Evolutionary conservation across 2,329 filamentous ascomycete genomes (phyloP).

Genomic region (Orbilia brochopaga): DNA sequence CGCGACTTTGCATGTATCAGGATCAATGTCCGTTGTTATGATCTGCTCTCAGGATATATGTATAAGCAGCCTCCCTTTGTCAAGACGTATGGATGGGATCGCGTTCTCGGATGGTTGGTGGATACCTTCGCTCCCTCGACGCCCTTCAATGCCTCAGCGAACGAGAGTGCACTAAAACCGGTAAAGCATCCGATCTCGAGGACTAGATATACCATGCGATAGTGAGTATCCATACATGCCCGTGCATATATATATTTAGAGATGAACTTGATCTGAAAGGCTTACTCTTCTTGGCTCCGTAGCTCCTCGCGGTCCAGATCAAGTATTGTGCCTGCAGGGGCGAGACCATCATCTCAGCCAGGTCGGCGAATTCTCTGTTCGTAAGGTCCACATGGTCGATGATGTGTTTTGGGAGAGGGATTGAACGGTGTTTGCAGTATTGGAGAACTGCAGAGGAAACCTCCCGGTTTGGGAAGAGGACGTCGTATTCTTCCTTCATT

Average conservation of each 20-base stretch:
- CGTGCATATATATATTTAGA: too few relatives aligned
- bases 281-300: constrained; percentile 49
- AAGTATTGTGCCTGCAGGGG: constrained; percentile 53
- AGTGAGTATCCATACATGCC: too few relatives aligned
- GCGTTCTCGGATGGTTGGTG: too few relatives aligned
- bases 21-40: constrained; percentile 50
- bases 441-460: constrained; percentile 51
- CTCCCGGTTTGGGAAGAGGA: constrained; percentile 52
- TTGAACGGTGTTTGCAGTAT: constrained; percentile 52
- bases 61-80: not conserved
- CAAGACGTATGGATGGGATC: not conserved
- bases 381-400: constrained; percentile 50
- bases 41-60: constrained; percentile 25
- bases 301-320: constrained; percentile 51
- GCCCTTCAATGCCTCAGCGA: constrained; percentile 56
- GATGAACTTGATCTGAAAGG: too few relatives aligned
- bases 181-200: constrained; percentile 57
- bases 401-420: constrained; percentile 49
- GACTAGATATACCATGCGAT: constrained; percentile 48
- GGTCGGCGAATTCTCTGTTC: constrained; percentile 31
- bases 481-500: constrained; percentile 37
- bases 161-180: constrained; percentile 57
- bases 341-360: constrained; percentile 53
- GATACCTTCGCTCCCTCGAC: constrained; percentile 52
- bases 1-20: constrained; percentile 22